Evolutionary conservation across 2,329 filamentous ascomycete genomes (phyloP).

Genomic region (Fusarium haematococcum): DNA sequence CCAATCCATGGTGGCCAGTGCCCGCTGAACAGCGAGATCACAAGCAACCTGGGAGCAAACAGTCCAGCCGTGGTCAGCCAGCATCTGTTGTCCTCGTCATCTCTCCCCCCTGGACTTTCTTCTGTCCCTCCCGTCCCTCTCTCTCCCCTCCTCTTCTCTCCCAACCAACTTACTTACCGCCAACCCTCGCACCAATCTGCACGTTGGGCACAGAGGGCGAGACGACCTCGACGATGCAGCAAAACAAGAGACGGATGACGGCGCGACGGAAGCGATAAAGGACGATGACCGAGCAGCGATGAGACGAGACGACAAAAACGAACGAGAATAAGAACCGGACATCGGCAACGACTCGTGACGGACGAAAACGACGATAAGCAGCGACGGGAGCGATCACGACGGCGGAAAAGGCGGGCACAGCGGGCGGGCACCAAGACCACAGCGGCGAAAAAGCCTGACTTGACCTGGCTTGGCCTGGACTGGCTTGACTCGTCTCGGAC

Average conservation of each 20-base stretch:
- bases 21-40: slow-evolving; percentile 4
- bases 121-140: slow-evolving; percentile 39
- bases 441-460: slow-evolving; percentile 35
- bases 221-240: not conserved
- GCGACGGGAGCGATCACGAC: slow-evolving; percentile 31
- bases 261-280: not conserved
- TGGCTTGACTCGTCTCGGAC: slow-evolving; percentile 39
- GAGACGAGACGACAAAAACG: not conserved
- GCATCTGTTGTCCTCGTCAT: slow-evolving; percentile 30
- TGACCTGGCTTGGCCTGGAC: slow-evolving; percentile 28
- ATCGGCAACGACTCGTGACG: slow-evolving; percentile 22
- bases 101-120: slow-evolving; percentile 36
- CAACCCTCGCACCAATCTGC: slow-evolving; percentile 28
- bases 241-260: not conserved
- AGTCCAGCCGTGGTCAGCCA: slow-evolving; percentile 10
- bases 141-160: slow-evolving; percentile 35
- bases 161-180: slow-evolving; percentile 29
- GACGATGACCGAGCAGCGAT: not conserved
- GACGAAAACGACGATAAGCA: slow-evolving; percentile 36
- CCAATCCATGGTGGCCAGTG: slow-evolving; percentile 16
- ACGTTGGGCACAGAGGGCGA: slow-evolving; percentile 9
- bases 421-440: slow-evolving; percentile 33
- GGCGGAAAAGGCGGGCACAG: slow-evolving; percentile 30
- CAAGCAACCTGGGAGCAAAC: slow-evolving; percentile 4
- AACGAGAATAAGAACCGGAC: slow-evolving; percentile 18